A percentile compares a stretch with the other conserved stretches of the same genome.
phyloP scores from a whole-genome alignment of 768 basidiomycete genomes.

The Cubamyces sp. region DNA sequence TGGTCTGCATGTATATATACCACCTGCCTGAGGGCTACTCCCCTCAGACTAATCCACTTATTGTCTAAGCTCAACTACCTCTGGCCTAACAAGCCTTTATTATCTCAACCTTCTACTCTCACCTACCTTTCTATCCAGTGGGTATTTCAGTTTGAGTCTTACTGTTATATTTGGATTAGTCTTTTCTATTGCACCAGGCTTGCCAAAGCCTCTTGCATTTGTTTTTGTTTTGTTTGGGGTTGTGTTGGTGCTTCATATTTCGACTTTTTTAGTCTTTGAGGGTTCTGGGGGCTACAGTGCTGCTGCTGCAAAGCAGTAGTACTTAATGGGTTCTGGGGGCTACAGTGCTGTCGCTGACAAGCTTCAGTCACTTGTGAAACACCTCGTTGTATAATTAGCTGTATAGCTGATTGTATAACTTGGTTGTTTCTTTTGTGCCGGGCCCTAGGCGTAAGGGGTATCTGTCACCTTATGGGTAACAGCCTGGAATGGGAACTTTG shows the following conservation, averaged over 20 bases:
- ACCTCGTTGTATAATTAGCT: neutral
- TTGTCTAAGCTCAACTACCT: no score
- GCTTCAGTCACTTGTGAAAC: neutral
- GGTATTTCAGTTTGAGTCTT: neutral
- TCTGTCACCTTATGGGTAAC: neutral
- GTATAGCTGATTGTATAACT: neutral
- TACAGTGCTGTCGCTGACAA: neutral
- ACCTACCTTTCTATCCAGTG: neutral
- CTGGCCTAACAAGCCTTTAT: no score
- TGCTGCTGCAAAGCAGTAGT: neutral
- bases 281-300: slow-evolving; percentile 2
- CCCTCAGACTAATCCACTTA: no score
- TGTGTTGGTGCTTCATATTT: neutral
- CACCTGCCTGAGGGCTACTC: no score
- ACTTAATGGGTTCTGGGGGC: neutral
- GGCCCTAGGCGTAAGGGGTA: neutral
- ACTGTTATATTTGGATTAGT: slow-evolving; percentile 1
- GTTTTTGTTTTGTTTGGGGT: neutral
- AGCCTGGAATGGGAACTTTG: neutral
- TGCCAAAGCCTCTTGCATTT: slow-evolving; percentile 1
- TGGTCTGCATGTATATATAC: no score
- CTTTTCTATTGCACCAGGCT: neutral
- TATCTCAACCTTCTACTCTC: no score
- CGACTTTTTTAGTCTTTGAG: neutral
- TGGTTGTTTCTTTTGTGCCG: slow-evolving; percentile 1